These are phyloP conservation scores for Exophiala xenobiotica DNA, from an alignment of 2,329 filamentous ascomycete species.

Conservation along the genomic window DNA sequence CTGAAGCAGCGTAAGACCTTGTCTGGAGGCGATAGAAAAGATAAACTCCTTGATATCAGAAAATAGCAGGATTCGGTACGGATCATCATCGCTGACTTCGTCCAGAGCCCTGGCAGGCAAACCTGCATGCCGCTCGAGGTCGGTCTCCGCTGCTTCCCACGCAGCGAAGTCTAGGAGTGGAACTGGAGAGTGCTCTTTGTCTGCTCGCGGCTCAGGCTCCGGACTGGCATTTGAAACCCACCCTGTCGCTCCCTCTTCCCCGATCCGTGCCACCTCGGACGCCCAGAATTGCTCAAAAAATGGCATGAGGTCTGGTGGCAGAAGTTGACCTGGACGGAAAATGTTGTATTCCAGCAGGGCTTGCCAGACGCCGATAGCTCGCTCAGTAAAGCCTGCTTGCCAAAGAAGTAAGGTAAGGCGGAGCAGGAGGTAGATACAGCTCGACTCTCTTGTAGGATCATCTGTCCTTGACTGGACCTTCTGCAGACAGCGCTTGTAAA, in stretches of 20 bases:
- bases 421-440: slow-evolving; percentile 69
- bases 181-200: slow-evolving; percentile 37
- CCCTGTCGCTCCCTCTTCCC: slow-evolving; percentile 68
- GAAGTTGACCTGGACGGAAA: slow-evolving; percentile 49
- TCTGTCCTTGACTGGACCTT: slow-evolving; percentile 33
- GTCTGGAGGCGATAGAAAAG: slow-evolving; percentile 34
- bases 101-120: slow-evolving; percentile 74
- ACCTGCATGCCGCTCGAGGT: slow-evolving; percentile 25
- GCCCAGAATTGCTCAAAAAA: slow-evolving; percentile 80
- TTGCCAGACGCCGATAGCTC: slow-evolving; percentile 80
- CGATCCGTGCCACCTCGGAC: slow-evolving; percentile 73
- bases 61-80: slow-evolving; percentile 77
- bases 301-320: slow-evolving; percentile 26
- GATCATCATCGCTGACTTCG: slow-evolving; percentile 73
- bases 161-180: slow-evolving; percentile 23
- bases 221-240: slow-evolving; percentile 53
- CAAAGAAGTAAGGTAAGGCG: slow-evolving; percentile 71
- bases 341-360: slow-evolving; percentile 71
- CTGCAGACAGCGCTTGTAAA: slow-evolving; percentile 60
- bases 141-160: slow-evolving; percentile 28
- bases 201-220: slow-evolving; percentile 9
- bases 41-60: slow-evolving; percentile 70
- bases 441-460: slow-evolving; percentile 30
- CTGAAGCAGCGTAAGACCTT: slow-evolving; percentile 53
- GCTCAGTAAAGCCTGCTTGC: slow-evolving; percentile 75